Conservation (phyloP, 208 protist species). For the Acanthamoeba quina region DNA sequence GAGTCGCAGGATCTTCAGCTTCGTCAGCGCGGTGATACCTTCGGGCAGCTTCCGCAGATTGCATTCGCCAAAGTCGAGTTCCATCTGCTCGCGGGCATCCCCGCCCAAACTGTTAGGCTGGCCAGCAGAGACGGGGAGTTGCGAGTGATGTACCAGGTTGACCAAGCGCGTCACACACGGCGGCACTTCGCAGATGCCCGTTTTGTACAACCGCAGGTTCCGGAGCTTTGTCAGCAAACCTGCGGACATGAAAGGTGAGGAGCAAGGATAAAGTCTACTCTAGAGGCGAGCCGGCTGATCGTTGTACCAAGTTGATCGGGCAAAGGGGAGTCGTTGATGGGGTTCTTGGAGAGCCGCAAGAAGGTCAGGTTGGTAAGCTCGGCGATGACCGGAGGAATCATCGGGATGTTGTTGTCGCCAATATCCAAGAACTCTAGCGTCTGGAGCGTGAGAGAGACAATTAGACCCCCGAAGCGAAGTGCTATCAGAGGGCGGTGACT, state of each 20-base stretch:
- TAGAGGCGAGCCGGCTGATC: neutral
- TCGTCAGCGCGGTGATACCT: neutral
- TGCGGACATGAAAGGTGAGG: neutral
- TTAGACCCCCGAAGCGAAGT: neutral
- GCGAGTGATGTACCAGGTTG: neutral
- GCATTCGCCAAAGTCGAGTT: neutral
- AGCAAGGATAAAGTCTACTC: neutral
- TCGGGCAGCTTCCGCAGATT: constrained; percentile 9
- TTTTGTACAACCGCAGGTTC: constrained; percentile 20
- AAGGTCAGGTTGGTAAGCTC: neutral
- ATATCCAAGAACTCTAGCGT: constrained; percentile 36
- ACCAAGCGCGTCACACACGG: neutral
- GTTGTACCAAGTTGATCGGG: neutral
- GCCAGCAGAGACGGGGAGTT: neutral
- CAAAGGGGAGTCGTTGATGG: neutral
- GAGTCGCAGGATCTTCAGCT: neutral
- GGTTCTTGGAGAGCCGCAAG: neutral
- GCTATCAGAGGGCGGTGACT: no score
- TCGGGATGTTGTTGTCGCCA: constrained; percentile 2
- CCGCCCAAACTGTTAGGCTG: neutral
- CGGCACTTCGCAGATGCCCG: constrained; percentile 1
- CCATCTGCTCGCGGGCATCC: neutral
- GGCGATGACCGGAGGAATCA: neutral
- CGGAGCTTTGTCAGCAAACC: neutral
- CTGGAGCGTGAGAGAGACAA: neutral